These are phyloP conservation scores for Tuber indicum DNA, from an alignment of 495 filamentous ascomycete genomes.

Conservation along the genomic window DNA sequence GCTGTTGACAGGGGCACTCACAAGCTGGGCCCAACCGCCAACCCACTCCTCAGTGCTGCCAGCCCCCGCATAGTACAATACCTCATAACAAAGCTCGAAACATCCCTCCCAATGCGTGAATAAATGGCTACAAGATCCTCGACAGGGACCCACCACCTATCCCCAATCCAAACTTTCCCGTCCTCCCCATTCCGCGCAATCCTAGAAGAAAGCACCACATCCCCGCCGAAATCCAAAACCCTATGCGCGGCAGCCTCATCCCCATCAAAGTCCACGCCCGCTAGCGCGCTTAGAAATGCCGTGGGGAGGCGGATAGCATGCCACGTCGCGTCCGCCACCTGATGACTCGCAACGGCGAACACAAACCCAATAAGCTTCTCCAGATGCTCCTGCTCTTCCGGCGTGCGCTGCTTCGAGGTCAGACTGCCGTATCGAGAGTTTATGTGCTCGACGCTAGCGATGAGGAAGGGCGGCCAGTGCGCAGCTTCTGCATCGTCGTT, in stretches of 20 bases:
- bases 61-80: conserved; percentile 37
- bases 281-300: conserved; percentile 26
- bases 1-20: neutral
- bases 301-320: conserved; percentile 36
- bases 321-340: conserved; percentile 40
- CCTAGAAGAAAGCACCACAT: conserved; percentile 29
- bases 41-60: conserved; percentile 33
- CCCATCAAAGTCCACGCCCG: conserved; percentile 33
- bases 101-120: conserved; percentile 23
- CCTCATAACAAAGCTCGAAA: conserved; percentile 24
- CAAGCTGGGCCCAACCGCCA: conserved; percentile 30
- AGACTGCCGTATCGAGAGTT: conserved; percentile 32
- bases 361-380: conserved; percentile 34
- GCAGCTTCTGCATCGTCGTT: conserved; percentile 34
- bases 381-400: conserved; percentile 32
- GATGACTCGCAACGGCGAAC: conserved; percentile 34
- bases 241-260: conserved; percentile 27
- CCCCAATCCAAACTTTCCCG: conserved; percentile 22
- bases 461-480: conserved; percentile 40
- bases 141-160: conserved; percentile 33
- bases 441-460: conserved; percentile 37
- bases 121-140: conserved; percentile 36
- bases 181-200: conserved; percentile 22
- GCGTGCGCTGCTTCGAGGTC: conserved; percentile 12
- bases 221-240: conserved; percentile 34